These are phyloP conservation scores for Oryza officinalis DNA, from an alignment of 176 grass and related monocot genomes.

Conservation along the genomic window DNA sequence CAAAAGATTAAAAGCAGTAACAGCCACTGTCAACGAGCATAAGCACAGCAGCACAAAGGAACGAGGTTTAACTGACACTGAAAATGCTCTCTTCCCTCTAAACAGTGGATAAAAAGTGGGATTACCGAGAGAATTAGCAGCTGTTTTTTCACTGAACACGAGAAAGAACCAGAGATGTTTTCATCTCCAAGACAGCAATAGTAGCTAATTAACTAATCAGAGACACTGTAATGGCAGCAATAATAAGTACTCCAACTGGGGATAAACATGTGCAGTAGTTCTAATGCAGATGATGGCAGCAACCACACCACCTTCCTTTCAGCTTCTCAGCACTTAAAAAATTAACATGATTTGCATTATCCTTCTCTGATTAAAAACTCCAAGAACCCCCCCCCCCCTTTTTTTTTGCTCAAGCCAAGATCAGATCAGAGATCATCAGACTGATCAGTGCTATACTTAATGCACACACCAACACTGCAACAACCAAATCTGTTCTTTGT, in stretches of 20 bases:
- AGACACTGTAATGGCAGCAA: slow-evolving; percentile 30
- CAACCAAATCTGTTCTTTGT: slow-evolving; percentile 38
- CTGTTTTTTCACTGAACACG: slow-evolving; percentile 46
- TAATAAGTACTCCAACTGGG: slow-evolving; percentile 45
- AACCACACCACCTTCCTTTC: slow-evolving; percentile 63
- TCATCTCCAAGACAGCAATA: slow-evolving; percentile 40
- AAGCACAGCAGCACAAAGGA: slow-evolving; percentile 38
- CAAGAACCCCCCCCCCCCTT: no score
- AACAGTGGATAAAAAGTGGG: slow-evolving; percentile 44
- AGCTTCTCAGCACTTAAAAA: slow-evolving; percentile 48
- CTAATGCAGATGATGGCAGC: slow-evolving; percentile 38
- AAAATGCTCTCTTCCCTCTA: slow-evolving; percentile 30
- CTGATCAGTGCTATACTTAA: slow-evolving; percentile 27
- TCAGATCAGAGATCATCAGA: slow-evolving; percentile 29
- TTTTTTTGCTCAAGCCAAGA: background rate
- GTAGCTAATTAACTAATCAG: slow-evolving; percentile 42
- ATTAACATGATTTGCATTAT: background rate
- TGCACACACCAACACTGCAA: slow-evolving; percentile 21
- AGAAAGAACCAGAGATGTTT: slow-evolving; percentile 49
- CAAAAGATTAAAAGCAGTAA: slow-evolving; percentile 32
- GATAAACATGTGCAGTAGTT: slow-evolving; percentile 22
- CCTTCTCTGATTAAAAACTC: slow-evolving; percentile 22
- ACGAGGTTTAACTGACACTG: slow-evolving; percentile 45
- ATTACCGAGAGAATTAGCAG: slow-evolving; percentile 57
- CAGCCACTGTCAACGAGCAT: slow-evolving; percentile 46